Evolutionary conservation across 306 rosid genomes (phyloP).

Genomic region (Styphnolobium japonicum): DNA sequence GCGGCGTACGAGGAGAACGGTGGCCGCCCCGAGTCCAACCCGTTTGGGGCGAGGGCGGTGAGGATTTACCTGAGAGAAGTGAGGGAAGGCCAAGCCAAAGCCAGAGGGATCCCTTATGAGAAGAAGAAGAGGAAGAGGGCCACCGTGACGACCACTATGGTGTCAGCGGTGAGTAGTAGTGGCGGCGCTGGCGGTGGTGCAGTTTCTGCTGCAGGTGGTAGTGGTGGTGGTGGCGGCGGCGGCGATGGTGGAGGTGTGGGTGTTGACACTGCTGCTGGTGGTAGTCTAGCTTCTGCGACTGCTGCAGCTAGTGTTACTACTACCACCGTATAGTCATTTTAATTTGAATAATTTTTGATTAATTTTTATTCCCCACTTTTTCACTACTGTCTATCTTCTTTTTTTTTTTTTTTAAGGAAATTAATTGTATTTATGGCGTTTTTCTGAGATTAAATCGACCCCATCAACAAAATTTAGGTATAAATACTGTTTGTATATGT

Average conservation of each 20-base stretch:
- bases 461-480: conserved; percentile 19
- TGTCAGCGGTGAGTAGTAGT: conserved; percentile 30
- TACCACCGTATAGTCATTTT: conserved; percentile 50
- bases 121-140: conserved; percentile 83
- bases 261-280: neutral
- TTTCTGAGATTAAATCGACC: conserved; percentile 34
- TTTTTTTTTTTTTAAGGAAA: conserved; percentile 30
- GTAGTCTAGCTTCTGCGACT: conserved; percentile 29
- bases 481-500: neutral
- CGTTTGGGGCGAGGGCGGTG: conserved; percentile 79
- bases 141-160: conserved; percentile 2
- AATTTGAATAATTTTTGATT: conserved; percentile 24
- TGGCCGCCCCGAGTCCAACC: conserved; percentile 82
- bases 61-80: conserved; percentile 86
- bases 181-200: neutral
- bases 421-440: conserved; percentile 47
- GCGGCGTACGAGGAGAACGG: conserved; percentile 98
- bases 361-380: neutral
- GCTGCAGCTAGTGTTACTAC: conserved; percentile 35
- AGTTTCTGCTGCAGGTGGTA: neutral
- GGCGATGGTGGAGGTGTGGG: neutral
- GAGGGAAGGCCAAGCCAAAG: conserved; percentile 84
- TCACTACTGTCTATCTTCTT: conserved; percentile 8
- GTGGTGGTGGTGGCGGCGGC: neutral
- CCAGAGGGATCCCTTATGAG: conserved; percentile 91